phyloP scores from a whole-genome alignment of 2,329 filamentous ascomycete species.

The Paraconiothyrium sp. region DNA sequence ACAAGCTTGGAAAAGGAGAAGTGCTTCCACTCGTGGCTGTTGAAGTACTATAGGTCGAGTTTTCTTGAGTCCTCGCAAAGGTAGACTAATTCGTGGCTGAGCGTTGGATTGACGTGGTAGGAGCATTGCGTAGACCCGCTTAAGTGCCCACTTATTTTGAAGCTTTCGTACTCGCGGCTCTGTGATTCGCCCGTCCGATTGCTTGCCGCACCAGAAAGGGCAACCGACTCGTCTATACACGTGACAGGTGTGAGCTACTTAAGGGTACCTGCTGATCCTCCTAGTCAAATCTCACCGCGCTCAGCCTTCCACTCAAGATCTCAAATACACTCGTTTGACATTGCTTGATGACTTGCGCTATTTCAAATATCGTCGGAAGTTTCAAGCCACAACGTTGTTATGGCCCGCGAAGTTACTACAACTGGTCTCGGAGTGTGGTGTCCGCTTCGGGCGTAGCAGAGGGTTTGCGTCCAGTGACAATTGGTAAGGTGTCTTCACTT shows the following conservation, averaged over 20 bases:
- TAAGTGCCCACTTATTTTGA: background rate
- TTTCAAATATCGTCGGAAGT: background rate
- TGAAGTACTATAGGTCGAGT: background rate
- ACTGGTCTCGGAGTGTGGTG: background rate
- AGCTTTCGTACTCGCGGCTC: background rate
- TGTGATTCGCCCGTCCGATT: background rate
- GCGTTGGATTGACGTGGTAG: background rate
- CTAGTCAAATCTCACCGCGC: no score
- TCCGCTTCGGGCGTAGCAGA: background rate
- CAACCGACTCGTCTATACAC: background rate
- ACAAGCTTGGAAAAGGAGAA: background rate
- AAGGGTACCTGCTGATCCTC: background rate
- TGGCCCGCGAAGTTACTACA: background rate
- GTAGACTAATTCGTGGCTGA: conserved; percentile 1
- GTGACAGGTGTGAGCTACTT: background rate
- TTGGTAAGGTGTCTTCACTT: background rate
- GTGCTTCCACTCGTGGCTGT: background rate
- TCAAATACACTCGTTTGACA: no score
- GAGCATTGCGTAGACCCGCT: background rate
- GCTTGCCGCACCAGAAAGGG: background rate
- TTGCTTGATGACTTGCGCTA: no score
- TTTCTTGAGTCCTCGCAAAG: background rate
- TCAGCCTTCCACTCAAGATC: background rate
- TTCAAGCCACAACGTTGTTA: background rate
- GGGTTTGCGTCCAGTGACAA: background rate